Evolutionary conservation across 352 stramenopile genomes (phyloP), one percentile per base, ranked within the genome.

Genomic region (Phytophthora pluvialis): DNA sequence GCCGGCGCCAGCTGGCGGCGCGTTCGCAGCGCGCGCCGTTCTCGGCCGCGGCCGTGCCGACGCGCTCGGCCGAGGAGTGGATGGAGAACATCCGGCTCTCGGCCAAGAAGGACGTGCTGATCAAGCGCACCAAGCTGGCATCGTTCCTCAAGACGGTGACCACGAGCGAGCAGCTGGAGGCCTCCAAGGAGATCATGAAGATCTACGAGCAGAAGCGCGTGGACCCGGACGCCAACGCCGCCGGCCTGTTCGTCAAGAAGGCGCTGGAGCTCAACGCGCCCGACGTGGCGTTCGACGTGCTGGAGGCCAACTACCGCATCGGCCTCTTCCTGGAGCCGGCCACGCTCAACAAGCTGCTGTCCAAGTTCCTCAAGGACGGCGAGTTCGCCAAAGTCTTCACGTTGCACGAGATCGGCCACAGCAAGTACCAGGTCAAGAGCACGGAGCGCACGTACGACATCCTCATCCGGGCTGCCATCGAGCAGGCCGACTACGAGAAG

Each of bases 151-250:
- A 92, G 72, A 86, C 81, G 18, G 83, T 94, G 50, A 92, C 80
- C 31, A 94, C 81, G 5, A 91, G 77, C 52, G 85, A 94, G 68
- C 72, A 94, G 72, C 72, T 94, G 45, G 80, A 89, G 70, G 81
- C 80, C 1, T 86, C 76, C 26, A 92, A 92, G 72, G 83, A 91
- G 70, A 92, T 94, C 64, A 92, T 94, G 85, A 89, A 90, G 68
- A 92, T 94, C 59, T 94, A 94, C 66, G 85, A 94, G 75, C 70
- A 89, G 67, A 94, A 94, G 73, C 83, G 85, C 42, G 81, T 94
- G 59, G 85, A 94, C 61, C 85, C 83, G 58, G 83, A 92, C 51
- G 68, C 83, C 39, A 91, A 86, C 55, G 85, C 85, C n/a, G 83
- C 80, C 4, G 85, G 83, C 7, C 59, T 92, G 2, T 91, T 94